phyloP scores from a whole-genome alignment of 345 rosid species.

The Camelina hispida region DNA sequence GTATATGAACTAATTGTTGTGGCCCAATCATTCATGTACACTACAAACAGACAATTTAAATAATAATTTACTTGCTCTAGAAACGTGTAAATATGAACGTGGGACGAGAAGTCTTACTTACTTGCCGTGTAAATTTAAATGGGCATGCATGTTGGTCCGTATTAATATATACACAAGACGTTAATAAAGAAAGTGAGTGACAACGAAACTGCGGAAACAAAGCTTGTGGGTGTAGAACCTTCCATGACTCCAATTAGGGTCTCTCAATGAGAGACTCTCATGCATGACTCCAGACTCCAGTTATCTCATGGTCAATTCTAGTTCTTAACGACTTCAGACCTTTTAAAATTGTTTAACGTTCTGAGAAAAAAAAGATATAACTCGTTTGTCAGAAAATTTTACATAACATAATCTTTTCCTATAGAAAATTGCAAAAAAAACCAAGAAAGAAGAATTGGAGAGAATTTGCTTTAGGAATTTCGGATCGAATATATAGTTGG shows the following conservation, averaged over 20 bases:
- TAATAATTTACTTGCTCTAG: background rate
- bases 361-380: background rate
- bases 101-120: conserved; percentile 7
- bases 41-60: no score
- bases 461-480: background rate
- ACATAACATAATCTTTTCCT: no score
- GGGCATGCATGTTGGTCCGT: conserved; percentile 18
- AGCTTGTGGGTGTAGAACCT: background rate
- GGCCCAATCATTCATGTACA: background rate
- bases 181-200: background rate
- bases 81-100: background rate
- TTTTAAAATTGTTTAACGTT: background rate
- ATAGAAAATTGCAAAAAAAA: background rate
- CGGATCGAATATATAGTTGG: conserved; percentile 10
- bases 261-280: background rate
- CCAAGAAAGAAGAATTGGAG: background rate
- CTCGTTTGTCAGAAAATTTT: background rate
- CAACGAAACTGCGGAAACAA: background rate
- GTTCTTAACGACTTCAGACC: background rate
- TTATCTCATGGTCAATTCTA: background rate
- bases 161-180: background rate
- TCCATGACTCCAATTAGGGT: background rate
- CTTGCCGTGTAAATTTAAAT: background rate
- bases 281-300: background rate
- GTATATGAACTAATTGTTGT: background rate